Percentiles rank a stretch among this genome's conserved stretches.
phyloP scores from a whole-genome alignment of 306 rosid genomes.

The Boehmeria nivea region DNA sequence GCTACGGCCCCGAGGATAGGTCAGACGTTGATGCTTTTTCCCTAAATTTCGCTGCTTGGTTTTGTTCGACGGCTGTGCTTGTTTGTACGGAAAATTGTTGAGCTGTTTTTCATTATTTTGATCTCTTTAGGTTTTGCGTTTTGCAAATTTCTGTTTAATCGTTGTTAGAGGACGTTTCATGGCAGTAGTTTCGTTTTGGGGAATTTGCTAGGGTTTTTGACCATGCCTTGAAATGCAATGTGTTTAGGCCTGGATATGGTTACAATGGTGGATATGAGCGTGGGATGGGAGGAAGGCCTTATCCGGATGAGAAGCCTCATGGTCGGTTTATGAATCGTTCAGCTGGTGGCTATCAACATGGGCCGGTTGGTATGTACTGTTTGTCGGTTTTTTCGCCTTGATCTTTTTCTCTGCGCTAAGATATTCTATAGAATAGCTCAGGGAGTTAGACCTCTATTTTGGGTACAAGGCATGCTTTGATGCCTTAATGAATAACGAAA shows the following conservation, averaged over 20 bases:
- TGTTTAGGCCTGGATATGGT: conserved; percentile 67
- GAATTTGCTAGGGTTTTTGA: background rate
- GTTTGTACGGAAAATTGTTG: too few species aligned
- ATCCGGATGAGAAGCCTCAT: conserved; percentile 69
- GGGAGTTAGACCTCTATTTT: too few species aligned
- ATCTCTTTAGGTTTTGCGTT: too few species aligned
- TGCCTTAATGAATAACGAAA: too few species aligned
- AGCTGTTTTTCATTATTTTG: too few species aligned
- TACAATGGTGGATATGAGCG: conserved; percentile 73
- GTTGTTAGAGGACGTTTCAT: too few species aligned
- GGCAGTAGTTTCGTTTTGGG: too few species aligned
- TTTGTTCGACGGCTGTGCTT: background rate
- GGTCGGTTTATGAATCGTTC: conserved; percentile 75
- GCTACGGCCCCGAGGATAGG: conserved; percentile 78
- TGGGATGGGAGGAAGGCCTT: conserved; percentile 67
- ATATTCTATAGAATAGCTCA: too few species aligned
- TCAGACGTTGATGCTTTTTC: background rate
- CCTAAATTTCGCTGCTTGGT: background rate
- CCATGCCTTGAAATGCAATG: conserved; percentile 9
- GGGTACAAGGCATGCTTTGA: too few species aligned
- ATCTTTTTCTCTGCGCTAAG: background rate
- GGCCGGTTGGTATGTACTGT: conserved; percentile 20
- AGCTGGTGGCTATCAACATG: conserved; percentile 58
- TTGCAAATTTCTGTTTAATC: too few species aligned
- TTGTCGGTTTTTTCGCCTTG: background rate